Evolutionary conservation across 2,329 filamentous ascomycete species (phyloP), one percentile per base, ranked within the genome.

Genomic region (Bipolaris victoriae): DNA sequence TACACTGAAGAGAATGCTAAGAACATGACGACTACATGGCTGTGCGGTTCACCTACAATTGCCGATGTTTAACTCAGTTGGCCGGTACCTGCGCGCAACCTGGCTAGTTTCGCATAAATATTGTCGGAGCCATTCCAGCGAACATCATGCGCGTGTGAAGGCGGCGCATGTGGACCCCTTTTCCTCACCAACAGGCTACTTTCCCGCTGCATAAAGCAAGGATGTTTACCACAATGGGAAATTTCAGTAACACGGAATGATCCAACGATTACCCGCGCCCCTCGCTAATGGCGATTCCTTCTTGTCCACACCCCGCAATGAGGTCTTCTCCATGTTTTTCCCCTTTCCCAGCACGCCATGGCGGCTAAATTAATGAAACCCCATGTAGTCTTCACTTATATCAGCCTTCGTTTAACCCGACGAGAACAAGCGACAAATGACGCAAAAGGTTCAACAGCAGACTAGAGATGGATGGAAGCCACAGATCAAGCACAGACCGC

Each of bases 61-160:
- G 55, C 55, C 55, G 55, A 41, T 45, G 33, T 46, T 45, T 18
- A 13, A 31, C 10, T 31, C 29, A 10, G 29, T 31, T 20, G 11
- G 36, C 36, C 16, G 22, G 40, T 31, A 26, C 45, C 11, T 50
- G 52, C 11, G 52, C 11, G 45, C 7, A 35, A 4, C 31, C 35
- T 37, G 33, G 33, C 45, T 48, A 33, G 45, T 48, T 48, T 48
- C 52, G 31, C 15, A 26, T 50, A 26, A 24, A 49, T 41, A n/a
- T 13, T 10, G 15, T 44, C 52, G 45, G 48, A 20, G 46, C n/a
- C 31, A 45, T 50, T 48, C 11, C 31, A 24, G 45, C 45, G 45
- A 48, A 5, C 13, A 33, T 36, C 36, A 16, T 16, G 33, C 45
- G 11, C 11, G 11, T 20, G 13, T 31, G 7, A 37, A 4, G 31